Percentiles rank a stretch among this genome's conserved stretches.
These are phyloP conservation scores for Beauveria scarabaeidicola DNA, from an alignment of 2,329 filamentous ascomycete genomes.

Conservation along the genomic window DNA sequence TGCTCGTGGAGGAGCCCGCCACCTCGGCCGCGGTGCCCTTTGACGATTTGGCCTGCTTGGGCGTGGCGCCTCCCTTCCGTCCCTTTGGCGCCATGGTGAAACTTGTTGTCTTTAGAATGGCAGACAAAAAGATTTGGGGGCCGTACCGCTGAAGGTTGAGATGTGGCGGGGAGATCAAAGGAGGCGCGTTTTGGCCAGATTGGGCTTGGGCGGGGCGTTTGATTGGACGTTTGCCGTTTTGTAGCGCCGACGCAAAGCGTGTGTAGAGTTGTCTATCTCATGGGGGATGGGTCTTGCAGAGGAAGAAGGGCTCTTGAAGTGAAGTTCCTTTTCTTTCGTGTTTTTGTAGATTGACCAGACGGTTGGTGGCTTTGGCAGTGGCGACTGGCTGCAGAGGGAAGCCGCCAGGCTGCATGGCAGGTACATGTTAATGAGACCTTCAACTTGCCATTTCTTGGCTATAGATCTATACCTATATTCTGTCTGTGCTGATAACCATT, in stretches of 20 bases:
- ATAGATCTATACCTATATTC: too few species aligned
- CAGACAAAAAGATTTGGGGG: background rate
- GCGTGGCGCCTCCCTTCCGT: background rate
- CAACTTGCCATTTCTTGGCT: too few species aligned
- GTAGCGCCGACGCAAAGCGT: background rate
- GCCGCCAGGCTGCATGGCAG: too few species aligned
- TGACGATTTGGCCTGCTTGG: constrained; percentile 7
- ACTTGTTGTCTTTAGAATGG: background rate
- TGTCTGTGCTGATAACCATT: too few species aligned
- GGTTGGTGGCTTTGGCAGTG: too few species aligned
- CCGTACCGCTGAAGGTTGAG: background rate
- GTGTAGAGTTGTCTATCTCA: background rate
- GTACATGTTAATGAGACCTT: too few species aligned
- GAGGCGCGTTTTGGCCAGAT: constrained; percentile 9
- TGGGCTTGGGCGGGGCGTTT: constrained; percentile 10
- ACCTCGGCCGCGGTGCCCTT: background rate
- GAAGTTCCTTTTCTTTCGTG: too few species aligned
- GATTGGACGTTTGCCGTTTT: background rate
- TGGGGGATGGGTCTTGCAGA: background rate
- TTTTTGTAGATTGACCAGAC: too few species aligned
- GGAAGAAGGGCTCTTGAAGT: background rate
- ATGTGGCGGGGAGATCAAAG: constrained; percentile 4
- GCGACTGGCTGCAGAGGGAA: too few species aligned
- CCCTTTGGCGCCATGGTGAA: background rate
- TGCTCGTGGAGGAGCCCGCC: constrained; percentile 19